Percentiles rank a stretch among this genome's conserved stretches.
phyloP scores from a whole-genome alignment of 192 early-diverging fungal species.

The Ambispora gerdemannii region DNA sequence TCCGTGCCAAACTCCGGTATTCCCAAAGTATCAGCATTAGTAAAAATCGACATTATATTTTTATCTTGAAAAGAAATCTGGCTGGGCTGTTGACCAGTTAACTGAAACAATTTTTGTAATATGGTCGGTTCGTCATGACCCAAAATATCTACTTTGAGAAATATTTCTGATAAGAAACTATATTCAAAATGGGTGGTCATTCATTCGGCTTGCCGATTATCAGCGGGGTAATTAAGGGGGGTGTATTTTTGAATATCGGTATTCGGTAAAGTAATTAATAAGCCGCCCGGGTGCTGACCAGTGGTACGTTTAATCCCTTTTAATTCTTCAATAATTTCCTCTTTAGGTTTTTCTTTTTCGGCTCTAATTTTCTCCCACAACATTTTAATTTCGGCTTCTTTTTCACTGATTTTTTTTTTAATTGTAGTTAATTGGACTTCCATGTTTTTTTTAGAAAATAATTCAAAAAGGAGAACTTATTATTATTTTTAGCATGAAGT shows the following conservation, averaged over 20 bases:
- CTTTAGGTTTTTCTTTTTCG: slow-evolving; percentile 1
- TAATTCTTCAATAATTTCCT: slow-evolving; percentile 23
- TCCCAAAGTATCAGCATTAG: slow-evolving; percentile 2
- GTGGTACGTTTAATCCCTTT: slow-evolving; percentile 27
- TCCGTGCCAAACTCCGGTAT: slow-evolving; percentile 18
- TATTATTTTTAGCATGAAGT: no score
- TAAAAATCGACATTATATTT: slow-evolving; percentile 9
- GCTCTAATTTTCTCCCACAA: not conserved
- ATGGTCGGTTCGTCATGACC: slow-evolving; percentile 13
- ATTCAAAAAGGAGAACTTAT: no score
- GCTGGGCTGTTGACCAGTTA: not conserved
- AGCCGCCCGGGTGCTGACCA: slow-evolving; percentile 11
- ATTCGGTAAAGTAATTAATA: slow-evolving; percentile 1
- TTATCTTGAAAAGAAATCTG: slow-evolving; percentile 2
- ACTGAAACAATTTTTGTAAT: slow-evolving; percentile 15
- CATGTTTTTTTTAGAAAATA: no score
- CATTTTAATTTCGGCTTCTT: not conserved
- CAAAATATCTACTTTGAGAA: slow-evolving; percentile 15
- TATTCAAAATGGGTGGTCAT: slow-evolving; percentile 16
- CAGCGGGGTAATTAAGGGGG: slow-evolving; percentile 3
- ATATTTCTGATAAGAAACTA: slow-evolving; percentile 15
- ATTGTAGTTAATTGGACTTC: not conserved
- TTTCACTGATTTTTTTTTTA: slow-evolving; percentile 3
- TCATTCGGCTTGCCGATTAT: slow-evolving; percentile 6
- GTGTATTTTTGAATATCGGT: slow-evolving; percentile 21